Evolutionary conservation across 2,329 filamentous ascomycete species (phyloP), one percentile per base, ranked within the genome.

Genomic region (Penicillium sp.): DNA sequence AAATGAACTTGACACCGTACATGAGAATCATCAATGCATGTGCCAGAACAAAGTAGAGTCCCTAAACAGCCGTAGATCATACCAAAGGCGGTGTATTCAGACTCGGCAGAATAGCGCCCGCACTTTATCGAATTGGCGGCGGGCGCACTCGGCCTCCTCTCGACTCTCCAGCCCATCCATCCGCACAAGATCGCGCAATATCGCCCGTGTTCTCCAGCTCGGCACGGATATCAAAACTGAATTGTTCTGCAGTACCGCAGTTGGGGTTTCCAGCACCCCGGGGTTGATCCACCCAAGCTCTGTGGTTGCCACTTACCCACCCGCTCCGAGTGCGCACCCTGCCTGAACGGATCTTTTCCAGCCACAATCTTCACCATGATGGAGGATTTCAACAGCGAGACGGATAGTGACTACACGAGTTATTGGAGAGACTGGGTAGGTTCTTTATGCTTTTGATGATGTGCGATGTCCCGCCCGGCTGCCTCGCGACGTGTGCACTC

Each of bases 401-500:
- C 92, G 11, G 94, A 99, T 71, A 96, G 92, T 75, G 94, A 99
- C 77, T 99, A 97, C 73, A 96, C 94, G 44, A 97, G 91, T 76
- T 99, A 97, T 74, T 99, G 94, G 94, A 82, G 92, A 73, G 94
- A 99, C 77, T 99, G 94, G 94, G 94, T 97, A 80, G 78, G 90
- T 86, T 35, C 5, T 54, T 56, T 55, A 45, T 38, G 35, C 36
- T 40, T 44, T 55, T 48, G 48, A 43, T 53, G 22, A 46, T 51
- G 46, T 46, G 24, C 30, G 20, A 36, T 45, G 18, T 27, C 16
- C 31, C 39, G 41, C 38, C 44, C 48, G 42, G 41, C 7, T 40
- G 38, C 51, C 52, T 48, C 35, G 50, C 42, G 25, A 58, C 35
- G 50, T 43, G 41, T 52, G 40, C 51, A 28, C 20, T 41, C 55